Conservation (phyloP, 768 basidiomycete genomes). For the Mycena chlorophos region DNA sequence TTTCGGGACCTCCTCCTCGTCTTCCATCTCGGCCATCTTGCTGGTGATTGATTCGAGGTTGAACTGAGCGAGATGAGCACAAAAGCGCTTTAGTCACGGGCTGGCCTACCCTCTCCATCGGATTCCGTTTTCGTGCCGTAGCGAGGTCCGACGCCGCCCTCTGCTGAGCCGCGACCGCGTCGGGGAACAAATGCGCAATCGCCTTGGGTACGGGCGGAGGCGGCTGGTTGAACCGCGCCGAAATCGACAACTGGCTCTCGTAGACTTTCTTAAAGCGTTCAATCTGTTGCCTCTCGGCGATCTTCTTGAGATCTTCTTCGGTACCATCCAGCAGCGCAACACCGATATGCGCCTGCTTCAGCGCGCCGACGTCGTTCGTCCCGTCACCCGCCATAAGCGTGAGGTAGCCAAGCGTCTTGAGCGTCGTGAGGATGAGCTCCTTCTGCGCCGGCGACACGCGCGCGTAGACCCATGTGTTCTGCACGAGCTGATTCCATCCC, state of each 20-base stretch:
- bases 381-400: slow-evolving; percentile 99
- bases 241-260: slow-evolving; percentile 91
- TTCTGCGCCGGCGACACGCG: slow-evolving; percentile 96
- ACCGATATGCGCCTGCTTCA: slow-evolving; percentile 97
- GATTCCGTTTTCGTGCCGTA: slow-evolving; percentile 74
- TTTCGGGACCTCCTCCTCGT: slow-evolving; percentile 92
- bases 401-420: slow-evolving; percentile 85
- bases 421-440: slow-evolving; percentile 88
- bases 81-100: neutral
- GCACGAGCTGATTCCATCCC: slow-evolving; percentile 80
- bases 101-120: slow-evolving; percentile 79
- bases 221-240: slow-evolving; percentile 85
- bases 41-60: slow-evolving; percentile 78
- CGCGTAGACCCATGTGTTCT: slow-evolving; percentile 98
- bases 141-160: slow-evolving; percentile 67
- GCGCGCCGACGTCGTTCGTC: slow-evolving; percentile 97
- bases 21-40: slow-evolving; percentile 89
- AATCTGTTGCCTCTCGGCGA: slow-evolving; percentile 86
- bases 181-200: slow-evolving; percentile 85
- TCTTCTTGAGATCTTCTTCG: slow-evolving; percentile 86
- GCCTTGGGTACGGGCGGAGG: slow-evolving; percentile 91
- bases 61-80: slow-evolving; percentile 49
- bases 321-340: slow-evolving; percentile 92
- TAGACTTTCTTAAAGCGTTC: slow-evolving; percentile 97
- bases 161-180: slow-evolving; percentile 88